A percentile compares a stretch with the other conserved stretches of the same genome.
Evolutionary conservation across 2,329 filamentous ascomycete genomes (phyloP).

Genomic region (Dothideomycetidae sp.): DNA sequence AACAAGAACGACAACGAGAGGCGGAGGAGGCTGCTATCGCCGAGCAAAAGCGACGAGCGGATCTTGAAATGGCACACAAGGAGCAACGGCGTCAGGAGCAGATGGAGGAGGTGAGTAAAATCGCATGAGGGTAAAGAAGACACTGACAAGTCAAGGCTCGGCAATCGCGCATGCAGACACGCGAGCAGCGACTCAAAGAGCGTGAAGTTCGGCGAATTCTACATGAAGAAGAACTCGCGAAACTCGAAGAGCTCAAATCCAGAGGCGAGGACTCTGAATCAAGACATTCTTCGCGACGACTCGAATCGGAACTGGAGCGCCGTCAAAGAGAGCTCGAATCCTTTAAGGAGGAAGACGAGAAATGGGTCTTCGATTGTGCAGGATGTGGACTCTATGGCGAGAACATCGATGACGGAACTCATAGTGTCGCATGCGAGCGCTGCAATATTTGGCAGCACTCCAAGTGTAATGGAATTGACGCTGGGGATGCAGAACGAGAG

Average conservation of each 20-base stretch:
- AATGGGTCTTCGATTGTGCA: constrained; percentile 88
- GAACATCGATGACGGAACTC: constrained; percentile 77
- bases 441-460: constrained; percentile 97
- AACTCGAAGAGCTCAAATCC: constrained; percentile 59
- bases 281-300: constrained; percentile 61
- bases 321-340: constrained; percentile 62
- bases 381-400: constrained; percentile 81
- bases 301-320: constrained; percentile 70
- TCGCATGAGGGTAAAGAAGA: constrained; percentile 9
- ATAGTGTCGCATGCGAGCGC: constrained; percentile 83
- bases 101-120: constrained; percentile 42
- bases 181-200: constrained; percentile 74
- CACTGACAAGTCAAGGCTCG: constrained; percentile 43
- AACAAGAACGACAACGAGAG: constrained; percentile 61
- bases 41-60: constrained; percentile 48
- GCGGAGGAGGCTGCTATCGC: constrained; percentile 59
- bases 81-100: constrained; percentile 48
- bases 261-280: constrained; percentile 22
- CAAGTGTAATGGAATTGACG: constrained; percentile 69
- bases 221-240: constrained; percentile 70
- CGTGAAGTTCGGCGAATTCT: constrained; percentile 70
- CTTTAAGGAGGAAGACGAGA: constrained; percentile 55
- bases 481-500: constrained; percentile 64
- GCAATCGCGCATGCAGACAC: constrained; percentile 64
- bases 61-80: constrained; percentile 47